Evolutionary conservation across 768 basidiomycete genomes (phyloP), one percentile per base, ranked within the genome.

Genomic region (Daedalea quercina): DNA sequence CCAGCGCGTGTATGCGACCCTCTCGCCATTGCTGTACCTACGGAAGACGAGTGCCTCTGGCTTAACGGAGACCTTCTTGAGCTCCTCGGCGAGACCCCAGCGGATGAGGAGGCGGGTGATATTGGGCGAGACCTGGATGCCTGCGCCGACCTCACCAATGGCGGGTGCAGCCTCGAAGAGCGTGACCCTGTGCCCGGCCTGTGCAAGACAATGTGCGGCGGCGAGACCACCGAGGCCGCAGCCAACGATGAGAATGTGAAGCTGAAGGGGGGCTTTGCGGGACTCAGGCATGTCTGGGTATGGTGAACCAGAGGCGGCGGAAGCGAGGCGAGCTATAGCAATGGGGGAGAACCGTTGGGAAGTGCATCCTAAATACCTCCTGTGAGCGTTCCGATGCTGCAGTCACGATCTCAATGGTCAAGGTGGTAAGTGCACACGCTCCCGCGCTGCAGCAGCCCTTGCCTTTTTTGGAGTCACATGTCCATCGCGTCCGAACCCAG

Each of bases 61-160:
- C 19, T 61, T 42, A 13, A 74, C 73, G n/a, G 62, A 69, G 42
- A 62, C 57, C 19, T 57, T 49, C 26, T 58, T 60, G 26, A 73
- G 61, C 8, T 54, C 60, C 31, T 64, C 54, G 2, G 62, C 66
- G 26, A 72, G 65, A 1, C 73, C 73, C 72, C 73, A 74, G 13
- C 69, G 59, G 7, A 56, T 43, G n/a, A 74, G 60, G 2, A 73
- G 62, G 7, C 71, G 67, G 28, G 65, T 63, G 40, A 70, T 59
- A 56, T 74, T 74, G 6, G 73, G 73, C 3, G 72, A 63, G 47
- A 74, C 70, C 54, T 73, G 72, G 58, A 73, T 73, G 48, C 72
- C 72, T 0, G 72, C 71, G 54, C 71, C 72, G 33, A 73, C 71
- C 50, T 73, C 73, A 12, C 70, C 68, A 3, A 74, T 65, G 3